These are phyloP conservation scores for Choiromyces venosus DNA, from an alignment of 495 filamentous ascomycete species.

Conservation along the genomic window DNA sequence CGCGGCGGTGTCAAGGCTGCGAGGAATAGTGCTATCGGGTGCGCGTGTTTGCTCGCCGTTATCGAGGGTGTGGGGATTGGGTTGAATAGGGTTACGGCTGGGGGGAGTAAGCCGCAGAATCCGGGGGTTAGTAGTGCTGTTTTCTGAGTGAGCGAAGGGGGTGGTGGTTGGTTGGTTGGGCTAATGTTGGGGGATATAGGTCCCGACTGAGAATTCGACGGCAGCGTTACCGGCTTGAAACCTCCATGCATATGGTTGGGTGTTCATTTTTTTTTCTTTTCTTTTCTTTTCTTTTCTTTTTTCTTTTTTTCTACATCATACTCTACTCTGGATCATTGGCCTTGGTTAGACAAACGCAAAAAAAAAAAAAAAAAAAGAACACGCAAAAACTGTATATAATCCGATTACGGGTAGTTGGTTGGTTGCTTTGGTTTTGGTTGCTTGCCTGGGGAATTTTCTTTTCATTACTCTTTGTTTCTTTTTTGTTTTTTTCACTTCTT, in stretches of 20 bases:
- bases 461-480: too few relatives aligned
- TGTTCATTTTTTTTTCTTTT: not conserved
- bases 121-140: constrained; percentile 22
- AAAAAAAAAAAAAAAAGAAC: constrained; percentile 6
- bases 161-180: not conserved
- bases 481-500: not conserved
- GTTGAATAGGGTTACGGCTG: constrained; percentile 93
- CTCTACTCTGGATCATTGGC: constrained; percentile 27
- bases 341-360: constrained; percentile 17
- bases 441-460: not conserved
- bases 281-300: not conserved
- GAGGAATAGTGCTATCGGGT: constrained; percentile 90
- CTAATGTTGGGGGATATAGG: constrained; percentile 3
- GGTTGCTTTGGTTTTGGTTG: too few relatives aligned
- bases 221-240: constrained; percentile 15
- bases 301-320: constrained; percentile 7
- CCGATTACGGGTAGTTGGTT: not conserved
- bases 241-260: not conserved
- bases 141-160: not conserved
- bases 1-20: constrained; percentile 84
- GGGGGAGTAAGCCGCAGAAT: constrained; percentile 61
- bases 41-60: constrained; percentile 85
- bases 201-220: constrained; percentile 28
- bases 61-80: constrained; percentile 98
- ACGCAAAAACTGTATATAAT: constrained; percentile 3